phyloP scores from a whole-genome alignment of 1,284 basidiomycete genomes.

The Ustilago curta region DNA sequence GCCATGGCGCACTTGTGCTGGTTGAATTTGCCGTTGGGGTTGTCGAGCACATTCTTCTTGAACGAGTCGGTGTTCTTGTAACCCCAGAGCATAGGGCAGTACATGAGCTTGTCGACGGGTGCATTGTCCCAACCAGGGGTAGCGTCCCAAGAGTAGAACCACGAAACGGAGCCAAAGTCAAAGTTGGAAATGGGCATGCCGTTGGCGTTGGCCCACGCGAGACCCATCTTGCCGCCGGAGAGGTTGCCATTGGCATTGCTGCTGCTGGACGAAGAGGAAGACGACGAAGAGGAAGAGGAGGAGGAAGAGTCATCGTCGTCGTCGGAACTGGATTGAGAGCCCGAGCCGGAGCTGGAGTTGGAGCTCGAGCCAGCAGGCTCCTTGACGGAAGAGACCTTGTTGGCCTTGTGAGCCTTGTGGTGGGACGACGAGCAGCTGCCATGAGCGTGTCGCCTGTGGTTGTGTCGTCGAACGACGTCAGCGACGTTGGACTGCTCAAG shows the following conservation, averaged over 20 bases:
- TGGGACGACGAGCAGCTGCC: constrained; percentile 28
- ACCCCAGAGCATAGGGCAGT: constrained; percentile 67
- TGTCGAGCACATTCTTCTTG: constrained; percentile 49
- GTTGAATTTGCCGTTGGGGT: constrained; percentile 50
- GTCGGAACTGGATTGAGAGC: constrained; percentile 7
- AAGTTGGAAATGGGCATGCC: constrained; percentile 58
- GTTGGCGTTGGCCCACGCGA: constrained; percentile 58
- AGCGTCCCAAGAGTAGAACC: constrained; percentile 61
- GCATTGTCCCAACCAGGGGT: constrained; percentile 51
- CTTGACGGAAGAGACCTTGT: constrained; percentile 19
- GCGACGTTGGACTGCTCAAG: constrained; percentile 27
- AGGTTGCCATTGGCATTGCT: constrained; percentile 15
- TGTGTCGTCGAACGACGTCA: constrained; percentile 33
- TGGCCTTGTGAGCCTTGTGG: constrained; percentile 17
- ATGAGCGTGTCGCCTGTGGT: constrained; percentile 25
- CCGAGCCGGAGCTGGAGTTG: constrained; percentile 9
- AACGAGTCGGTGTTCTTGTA: constrained; percentile 47
- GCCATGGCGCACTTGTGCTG: constrained; percentile 60
- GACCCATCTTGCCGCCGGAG: constrained; percentile 56
- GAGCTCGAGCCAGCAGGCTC: neutral
- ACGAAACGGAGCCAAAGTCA: constrained; percentile 48
- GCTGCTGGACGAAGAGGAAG: constrained; percentile 28
- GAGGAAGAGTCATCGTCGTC: constrained; percentile 13
- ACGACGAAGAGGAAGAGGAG: constrained; percentile 23
- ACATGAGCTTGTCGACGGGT: constrained; percentile 55